Evolutionary conservation across 2,329 filamentous ascomycete species (phyloP).

Genomic region (Fusarium metavorans): DNA sequence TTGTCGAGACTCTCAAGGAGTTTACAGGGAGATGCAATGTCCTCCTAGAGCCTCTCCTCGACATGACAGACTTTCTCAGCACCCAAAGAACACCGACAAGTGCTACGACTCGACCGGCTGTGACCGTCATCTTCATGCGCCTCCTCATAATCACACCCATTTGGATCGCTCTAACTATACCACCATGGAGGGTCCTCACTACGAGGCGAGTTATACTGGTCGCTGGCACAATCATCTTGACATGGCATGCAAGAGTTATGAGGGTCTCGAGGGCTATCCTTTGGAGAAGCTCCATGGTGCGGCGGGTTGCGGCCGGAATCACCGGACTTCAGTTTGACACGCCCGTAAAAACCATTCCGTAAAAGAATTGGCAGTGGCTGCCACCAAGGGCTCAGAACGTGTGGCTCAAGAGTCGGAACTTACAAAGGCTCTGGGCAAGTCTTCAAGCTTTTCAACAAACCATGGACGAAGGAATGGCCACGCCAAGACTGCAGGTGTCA

Average conservation of each 20-base stretch:
- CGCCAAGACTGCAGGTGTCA: constrained; percentile 80
- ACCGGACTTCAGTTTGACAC: constrained; percentile 83
- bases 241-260: constrained; percentile 91
- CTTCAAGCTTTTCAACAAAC: constrained; percentile 45
- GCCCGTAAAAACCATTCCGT: constrained; percentile 52
- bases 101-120: constrained; percentile 88
- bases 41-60: constrained; percentile 86
- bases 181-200: constrained; percentile 87
- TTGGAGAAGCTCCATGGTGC: constrained; percentile 86
- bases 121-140: constrained; percentile 90
- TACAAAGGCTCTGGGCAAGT: constrained; percentile 55
- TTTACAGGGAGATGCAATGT: constrained; percentile 94
- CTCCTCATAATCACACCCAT: constrained; percentile 89
- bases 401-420: constrained; percentile 56
- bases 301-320: constrained; percentile 75
- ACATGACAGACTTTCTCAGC: constrained; percentile 92
- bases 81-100: constrained; percentile 91
- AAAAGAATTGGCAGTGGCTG: constrained; percentile 44
- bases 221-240: constrained; percentile 86
- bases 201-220: constrained; percentile 86
- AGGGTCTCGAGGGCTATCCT: constrained; percentile 87
- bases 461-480: constrained; percentile 49
- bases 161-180: constrained; percentile 86
- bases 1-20: constrained; percentile 90
- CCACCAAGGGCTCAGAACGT: constrained; percentile 32